phyloP scores from a whole-genome alignment of 116 monocot species.

The Phalaenopsis hybrid region DNA sequence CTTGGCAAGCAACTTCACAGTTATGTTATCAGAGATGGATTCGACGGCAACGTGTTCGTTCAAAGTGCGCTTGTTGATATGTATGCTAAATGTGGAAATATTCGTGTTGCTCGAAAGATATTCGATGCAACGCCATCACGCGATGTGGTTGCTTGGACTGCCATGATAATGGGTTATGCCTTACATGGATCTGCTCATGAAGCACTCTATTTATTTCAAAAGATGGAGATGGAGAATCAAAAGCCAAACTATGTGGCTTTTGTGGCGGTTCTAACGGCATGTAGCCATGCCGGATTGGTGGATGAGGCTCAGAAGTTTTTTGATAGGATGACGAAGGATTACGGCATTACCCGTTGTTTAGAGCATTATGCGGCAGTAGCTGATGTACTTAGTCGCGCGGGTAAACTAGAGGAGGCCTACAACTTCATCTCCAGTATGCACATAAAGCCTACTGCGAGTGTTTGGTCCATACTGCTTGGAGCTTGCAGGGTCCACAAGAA shows the following conservation, averaged over 20 bases:
- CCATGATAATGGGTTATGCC: conserved; percentile 96
- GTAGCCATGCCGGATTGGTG: conserved; percentile 81
- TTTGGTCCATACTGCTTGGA: conserved; percentile 67
- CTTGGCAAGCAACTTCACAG: conserved; percentile 76
- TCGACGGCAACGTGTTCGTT: conserved; percentile 51
- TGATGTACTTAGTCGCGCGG: conserved; percentile 60
- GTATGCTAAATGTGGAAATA: conserved; percentile 93
- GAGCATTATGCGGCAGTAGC: conserved; percentile 84
- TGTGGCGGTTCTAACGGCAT: conserved; percentile 77
- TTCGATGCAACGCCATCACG: conserved; percentile 45
- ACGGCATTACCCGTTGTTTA: conserved; percentile 48
- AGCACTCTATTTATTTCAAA: conserved; percentile 52
- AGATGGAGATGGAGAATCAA: conserved; percentile 47
- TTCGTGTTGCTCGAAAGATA: conserved; percentile 40
- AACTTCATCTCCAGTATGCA: conserved; percentile 58
- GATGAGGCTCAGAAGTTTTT: conserved; percentile 48
- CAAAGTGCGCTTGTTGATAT: conserved; percentile 74
- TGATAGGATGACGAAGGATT: conserved; percentile 45
- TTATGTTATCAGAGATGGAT: conserved; percentile 35
- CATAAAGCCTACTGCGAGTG: conserved; percentile 61
- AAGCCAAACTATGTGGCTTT: conserved; percentile 69
- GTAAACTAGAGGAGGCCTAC: conserved; percentile 63
- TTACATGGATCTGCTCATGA: conserved; percentile 69
- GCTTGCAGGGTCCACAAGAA: conserved; percentile 67
- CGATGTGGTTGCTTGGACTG: conserved; percentile 72